Conservation (phyloP, 495 filamentous ascomycete species). For the Hyaloscypha finlandica region DNA sequence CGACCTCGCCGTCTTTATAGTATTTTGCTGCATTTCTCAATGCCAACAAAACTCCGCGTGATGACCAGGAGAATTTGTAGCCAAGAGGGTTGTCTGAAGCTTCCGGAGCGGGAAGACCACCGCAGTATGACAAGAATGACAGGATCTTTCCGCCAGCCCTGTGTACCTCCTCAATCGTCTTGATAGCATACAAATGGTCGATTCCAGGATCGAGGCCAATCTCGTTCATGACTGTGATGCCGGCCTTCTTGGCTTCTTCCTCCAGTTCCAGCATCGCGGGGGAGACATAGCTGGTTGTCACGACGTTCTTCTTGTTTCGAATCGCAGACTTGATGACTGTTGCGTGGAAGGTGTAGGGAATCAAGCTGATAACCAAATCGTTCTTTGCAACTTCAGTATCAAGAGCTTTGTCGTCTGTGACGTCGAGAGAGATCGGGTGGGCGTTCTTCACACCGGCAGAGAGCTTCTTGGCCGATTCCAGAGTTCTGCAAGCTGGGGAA, state of each 20-base stretch:
- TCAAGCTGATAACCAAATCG: conserved; percentile 79
- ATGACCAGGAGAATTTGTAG: conserved; percentile 93
- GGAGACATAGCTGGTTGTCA: conserved; percentile 93
- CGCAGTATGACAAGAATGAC: conserved; percentile 84
- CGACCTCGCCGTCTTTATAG: conserved; percentile 75
- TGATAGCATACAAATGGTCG: conserved; percentile 85
- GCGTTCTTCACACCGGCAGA: conserved; percentile 69
- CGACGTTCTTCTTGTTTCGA: conserved; percentile 88
- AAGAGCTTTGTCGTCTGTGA: conserved; percentile 68
- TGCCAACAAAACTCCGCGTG: conserved; percentile 85
- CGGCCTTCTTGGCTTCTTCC: conserved; percentile 78
- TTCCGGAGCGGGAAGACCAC: conserved; percentile 83
- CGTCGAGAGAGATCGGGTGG: conserved; percentile 78
- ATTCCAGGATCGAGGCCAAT: conserved; percentile 66
- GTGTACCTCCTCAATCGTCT: conserved; percentile 64
- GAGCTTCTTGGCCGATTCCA: conserved; percentile 74
- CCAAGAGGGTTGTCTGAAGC: conserved; percentile 87
- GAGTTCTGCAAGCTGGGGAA: conserved; percentile 76
- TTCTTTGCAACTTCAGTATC: conserved; percentile 77
- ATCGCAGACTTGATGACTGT: conserved; percentile 94
- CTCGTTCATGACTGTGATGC: conserved; percentile 98
- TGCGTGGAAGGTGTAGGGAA: conserved; percentile 93
- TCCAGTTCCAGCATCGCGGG: conserved; percentile 92
- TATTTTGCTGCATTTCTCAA: conserved; percentile 82
- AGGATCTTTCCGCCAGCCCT: conserved; percentile 80